Conservation (phyloP, 371 early-diverging fungal species). For the Mortierella sp. region DNA sequence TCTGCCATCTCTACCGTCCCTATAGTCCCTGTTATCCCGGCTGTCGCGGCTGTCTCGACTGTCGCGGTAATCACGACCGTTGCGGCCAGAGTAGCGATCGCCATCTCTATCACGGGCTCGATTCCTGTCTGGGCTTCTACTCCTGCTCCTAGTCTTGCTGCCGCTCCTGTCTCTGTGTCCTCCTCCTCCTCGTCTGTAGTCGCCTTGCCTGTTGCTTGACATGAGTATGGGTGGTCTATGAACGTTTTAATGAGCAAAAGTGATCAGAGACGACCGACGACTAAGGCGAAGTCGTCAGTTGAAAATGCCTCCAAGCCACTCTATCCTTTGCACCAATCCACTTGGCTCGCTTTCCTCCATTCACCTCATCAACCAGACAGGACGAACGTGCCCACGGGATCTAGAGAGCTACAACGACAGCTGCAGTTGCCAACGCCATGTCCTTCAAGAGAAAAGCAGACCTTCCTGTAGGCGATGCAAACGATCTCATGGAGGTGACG, state of each 20-base stretch:
- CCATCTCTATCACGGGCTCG: slow-evolving; percentile 48
- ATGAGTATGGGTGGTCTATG: slow-evolving; percentile 2
- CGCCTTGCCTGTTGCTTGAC: slow-evolving; percentile 28
- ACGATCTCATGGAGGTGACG: slow-evolving; percentile 85
- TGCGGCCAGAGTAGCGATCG: slow-evolving; percentile 49
- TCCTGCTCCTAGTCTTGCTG: slow-evolving; percentile 10
- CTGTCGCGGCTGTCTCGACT: slow-evolving; percentile 39
- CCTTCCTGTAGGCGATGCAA: slow-evolving; percentile 63
- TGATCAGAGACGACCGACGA: neutral
- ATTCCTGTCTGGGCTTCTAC: slow-evolving; percentile 43
- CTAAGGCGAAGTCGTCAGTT: neutral
- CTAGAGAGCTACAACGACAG: too few species aligned
- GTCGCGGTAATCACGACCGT: slow-evolving; percentile 54
- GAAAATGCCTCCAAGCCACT: slow-evolving; percentile 10
- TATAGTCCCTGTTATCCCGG: slow-evolving; percentile 21
- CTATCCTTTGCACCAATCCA: neutral
- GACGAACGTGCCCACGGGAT: too few species aligned
- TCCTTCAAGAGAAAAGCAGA: slow-evolving; percentile 50
- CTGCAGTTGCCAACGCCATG: too few species aligned
- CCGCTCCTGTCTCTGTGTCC: slow-evolving; percentile 33
- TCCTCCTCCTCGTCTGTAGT: slow-evolving; percentile 30
- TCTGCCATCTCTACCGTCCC: slow-evolving; percentile 24
- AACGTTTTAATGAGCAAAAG: neutral
- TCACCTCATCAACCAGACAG: neutral
- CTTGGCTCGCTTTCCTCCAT: neutral